phyloP scores from a whole-genome alignment of 1,139 yeast species.

The Candida sanyaensis region DNA sequence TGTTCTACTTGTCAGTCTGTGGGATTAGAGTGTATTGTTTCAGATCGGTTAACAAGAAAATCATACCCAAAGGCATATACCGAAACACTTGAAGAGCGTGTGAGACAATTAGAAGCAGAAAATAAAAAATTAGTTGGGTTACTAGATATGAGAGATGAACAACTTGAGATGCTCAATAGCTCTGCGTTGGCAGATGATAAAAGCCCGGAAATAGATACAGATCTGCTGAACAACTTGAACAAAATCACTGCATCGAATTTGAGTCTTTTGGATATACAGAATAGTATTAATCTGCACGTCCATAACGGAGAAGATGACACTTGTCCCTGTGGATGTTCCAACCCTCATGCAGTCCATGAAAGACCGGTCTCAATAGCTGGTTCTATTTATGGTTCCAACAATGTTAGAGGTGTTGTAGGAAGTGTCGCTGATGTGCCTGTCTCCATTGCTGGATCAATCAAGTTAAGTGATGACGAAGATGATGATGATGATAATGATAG shows the following conservation, averaged over 20 bases:
- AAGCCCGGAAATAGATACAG: background rate
- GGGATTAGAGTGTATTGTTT: conserved; percentile 47
- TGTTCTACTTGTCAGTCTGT: conserved; percentile 46
- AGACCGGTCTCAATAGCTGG: conserved; percentile 68
- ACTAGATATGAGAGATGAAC: conserved; percentile 64
- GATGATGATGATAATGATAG: conserved; percentile 38
- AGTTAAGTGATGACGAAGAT: conserved; percentile 53
- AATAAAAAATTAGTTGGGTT: conserved; percentile 47
- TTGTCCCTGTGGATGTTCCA: conserved; percentile 58
- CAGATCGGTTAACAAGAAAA: conserved; percentile 45
- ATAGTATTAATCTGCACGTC: conserved; percentile 19
- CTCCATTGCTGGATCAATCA: conserved; percentile 38
- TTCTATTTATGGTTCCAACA: conserved; percentile 39
- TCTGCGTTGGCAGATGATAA: conserved; percentile 12
- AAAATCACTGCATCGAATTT: conserved; percentile 20
- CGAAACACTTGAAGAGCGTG: conserved; percentile 47
- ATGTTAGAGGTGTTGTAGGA: conserved; percentile 19
- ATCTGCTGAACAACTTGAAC: conserved; percentile 6
- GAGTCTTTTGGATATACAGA: conserved; percentile 17
- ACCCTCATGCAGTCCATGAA: conserved; percentile 58
- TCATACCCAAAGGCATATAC: conserved; percentile 55
- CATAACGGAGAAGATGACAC: conserved; percentile 43
- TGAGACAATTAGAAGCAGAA: conserved; percentile 47
- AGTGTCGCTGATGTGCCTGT: conserved; percentile 16
- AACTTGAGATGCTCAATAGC: conserved; percentile 33